Conservation (phyloP, 2,329 filamentous ascomycete genomes). For the Penicillium sp. region DNA sequence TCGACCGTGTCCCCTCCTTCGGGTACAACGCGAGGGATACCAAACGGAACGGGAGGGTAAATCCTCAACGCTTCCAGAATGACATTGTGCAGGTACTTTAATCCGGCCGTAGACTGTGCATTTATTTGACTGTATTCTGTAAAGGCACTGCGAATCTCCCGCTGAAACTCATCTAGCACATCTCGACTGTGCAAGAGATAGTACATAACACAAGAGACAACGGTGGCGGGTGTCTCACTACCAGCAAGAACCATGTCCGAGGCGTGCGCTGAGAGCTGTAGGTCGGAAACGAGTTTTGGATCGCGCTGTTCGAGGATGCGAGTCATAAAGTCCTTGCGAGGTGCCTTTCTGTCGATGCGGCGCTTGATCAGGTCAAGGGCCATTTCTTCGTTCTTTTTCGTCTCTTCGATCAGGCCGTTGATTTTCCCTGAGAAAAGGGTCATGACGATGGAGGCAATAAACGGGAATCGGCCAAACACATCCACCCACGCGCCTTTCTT, state of each 20-base stretch:
- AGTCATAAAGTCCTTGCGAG: conserved; percentile 47
- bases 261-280: conserved; percentile 19
- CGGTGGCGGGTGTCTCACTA: conserved; percentile 15
- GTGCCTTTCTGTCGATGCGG: conserved; percentile 27
- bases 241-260: conserved; percentile 11
- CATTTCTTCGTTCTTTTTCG: not conserved
- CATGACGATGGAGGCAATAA: not conserved
- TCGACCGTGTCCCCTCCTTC: conserved; percentile 11
- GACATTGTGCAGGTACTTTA: conserved; percentile 15
- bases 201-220: conserved; percentile 6
- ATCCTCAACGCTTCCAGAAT: conserved; percentile 21
- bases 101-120: not conserved
- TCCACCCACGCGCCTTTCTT: not conserved
- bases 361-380: conserved; percentile 30
- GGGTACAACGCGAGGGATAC: conserved; percentile 9
- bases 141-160: conserved; percentile 10
- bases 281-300: conserved; percentile 45
- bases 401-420: not conserved
- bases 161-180: conserved; percentile 5
- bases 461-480: not conserved
- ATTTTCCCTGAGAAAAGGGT: not conserved
- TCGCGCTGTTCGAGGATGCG: conserved; percentile 35
- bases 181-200: conserved; percentile 11
- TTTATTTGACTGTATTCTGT: not conserved
- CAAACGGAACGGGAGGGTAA: conserved; percentile 14